These are phyloP conservation scores for Chaetomium fimeti DNA, from an alignment of 495 filamentous ascomycete species.

Conservation along the genomic window DNA sequence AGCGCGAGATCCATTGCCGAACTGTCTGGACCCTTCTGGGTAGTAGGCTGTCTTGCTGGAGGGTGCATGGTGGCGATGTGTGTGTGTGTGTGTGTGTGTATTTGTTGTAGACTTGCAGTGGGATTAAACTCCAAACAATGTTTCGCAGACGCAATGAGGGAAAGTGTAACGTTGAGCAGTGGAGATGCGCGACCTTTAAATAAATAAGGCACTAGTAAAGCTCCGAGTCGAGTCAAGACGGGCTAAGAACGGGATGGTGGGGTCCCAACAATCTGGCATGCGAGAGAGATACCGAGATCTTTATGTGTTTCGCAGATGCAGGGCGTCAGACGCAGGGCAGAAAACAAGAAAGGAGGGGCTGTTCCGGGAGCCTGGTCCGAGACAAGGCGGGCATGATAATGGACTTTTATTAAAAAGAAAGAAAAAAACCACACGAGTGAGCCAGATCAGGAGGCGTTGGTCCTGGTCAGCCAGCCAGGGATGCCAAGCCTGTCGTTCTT, in stretches of 20 bases:
- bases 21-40: slow-evolving; percentile 1
- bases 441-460: slow-evolving; percentile 1
- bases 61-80: neutral
- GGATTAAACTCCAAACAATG: too few relatives aligned
- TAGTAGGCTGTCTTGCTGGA: neutral
- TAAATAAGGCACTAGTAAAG: too few relatives aligned
- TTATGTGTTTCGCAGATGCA: slow-evolving; percentile 1
- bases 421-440: neutral
- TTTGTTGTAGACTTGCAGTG: neutral
- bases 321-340: neutral
- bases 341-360: neutral
- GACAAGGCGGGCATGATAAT: neutral
- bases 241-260: neutral
- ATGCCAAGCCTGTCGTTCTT: neutral
- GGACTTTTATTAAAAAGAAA: neutral
- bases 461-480: neutral
- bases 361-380: neutral
- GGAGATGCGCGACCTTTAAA: neutral
- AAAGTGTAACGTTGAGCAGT: neutral
- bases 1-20: slow-evolving; percentile 1
- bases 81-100: neutral
- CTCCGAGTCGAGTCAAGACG: neutral
- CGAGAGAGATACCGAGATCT: neutral
- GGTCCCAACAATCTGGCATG: neutral
- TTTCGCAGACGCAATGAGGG: too few relatives aligned